These are phyloP conservation scores for Angomonas deanei DNA, from an alignment of 208 protist genomes.

Conservation along the genomic window DNA sequence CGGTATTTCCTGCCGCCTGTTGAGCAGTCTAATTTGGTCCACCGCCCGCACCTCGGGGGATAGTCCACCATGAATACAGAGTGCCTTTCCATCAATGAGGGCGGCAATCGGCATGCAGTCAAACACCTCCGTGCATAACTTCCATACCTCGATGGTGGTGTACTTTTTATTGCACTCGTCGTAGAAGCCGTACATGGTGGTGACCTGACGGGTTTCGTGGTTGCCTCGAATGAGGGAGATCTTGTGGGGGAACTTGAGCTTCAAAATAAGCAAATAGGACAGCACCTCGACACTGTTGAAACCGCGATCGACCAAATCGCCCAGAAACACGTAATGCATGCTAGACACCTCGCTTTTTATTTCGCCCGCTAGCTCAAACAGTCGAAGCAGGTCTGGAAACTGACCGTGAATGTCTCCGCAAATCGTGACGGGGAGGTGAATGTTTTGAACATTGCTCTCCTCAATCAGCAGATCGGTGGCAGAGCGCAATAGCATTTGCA, in stretches of 20 bases:
- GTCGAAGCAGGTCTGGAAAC: slow-evolving; percentile 95
- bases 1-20: slow-evolving; percentile 81
- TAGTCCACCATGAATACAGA: slow-evolving; percentile 98
- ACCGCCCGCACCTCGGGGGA: slow-evolving; percentile 92
- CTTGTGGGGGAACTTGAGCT: slow-evolving; percentile 82
- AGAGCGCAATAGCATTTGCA: slow-evolving; percentile 57
- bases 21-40: slow-evolving; percentile 82
- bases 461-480: slow-evolving; percentile 74
- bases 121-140: slow-evolving; percentile 98
- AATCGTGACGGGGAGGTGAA: slow-evolving; percentile 95
- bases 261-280: slow-evolving; percentile 89
- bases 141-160: slow-evolving; percentile 94
- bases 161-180: slow-evolving; percentile 87
- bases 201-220: slow-evolving; percentile 85
- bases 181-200: slow-evolving; percentile 90
- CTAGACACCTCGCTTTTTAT: slow-evolving; percentile 40
- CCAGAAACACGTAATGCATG: slow-evolving; percentile 91
- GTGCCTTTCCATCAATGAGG: slow-evolving; percentile 93
- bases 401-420: slow-evolving; percentile 99
- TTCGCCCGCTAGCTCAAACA: slow-evolving; percentile 93
- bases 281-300: slow-evolving; percentile 93
- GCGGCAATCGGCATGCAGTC: slow-evolving; percentile 98
- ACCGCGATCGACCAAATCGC: slow-evolving; percentile 95
- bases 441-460: slow-evolving; percentile 93
- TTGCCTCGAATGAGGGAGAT: slow-evolving; percentile 91